Percentiles rank a stretch among this genome's conserved stretches.
These are phyloP conservation scores for Cicer yamashitae DNA, from an alignment of 306 rosid species.

Conservation along the genomic window DNA sequence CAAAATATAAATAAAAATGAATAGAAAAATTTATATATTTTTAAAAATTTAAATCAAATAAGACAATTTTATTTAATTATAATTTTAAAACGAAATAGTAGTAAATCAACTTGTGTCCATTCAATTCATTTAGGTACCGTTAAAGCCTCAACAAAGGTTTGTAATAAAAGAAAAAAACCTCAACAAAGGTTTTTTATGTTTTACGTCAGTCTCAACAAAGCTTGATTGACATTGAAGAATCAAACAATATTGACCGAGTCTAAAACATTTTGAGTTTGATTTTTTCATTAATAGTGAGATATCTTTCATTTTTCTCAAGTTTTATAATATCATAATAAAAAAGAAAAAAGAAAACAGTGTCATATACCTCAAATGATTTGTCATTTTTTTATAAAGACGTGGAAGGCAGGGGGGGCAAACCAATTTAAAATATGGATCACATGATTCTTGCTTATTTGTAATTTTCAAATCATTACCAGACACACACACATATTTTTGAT, in stretches of 20 bases:
- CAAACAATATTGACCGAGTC: neutral
- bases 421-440: slow-evolving; percentile 7
- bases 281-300: slow-evolving; percentile 2
- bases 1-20: too few relatives aligned
- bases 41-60: too few relatives aligned
- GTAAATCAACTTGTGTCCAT: too few relatives aligned
- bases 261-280: slow-evolving; percentile 5
- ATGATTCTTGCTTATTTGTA: neutral
- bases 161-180: too few relatives aligned
- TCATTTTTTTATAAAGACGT: neutral
- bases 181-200: too few relatives aligned
- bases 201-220: neutral
- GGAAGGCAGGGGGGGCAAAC: neutral
- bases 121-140: neutral
- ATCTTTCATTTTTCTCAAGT: neutral
- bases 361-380: neutral
- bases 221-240: neutral
- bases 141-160: neutral
- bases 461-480: neutral
- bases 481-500: too few relatives aligned
- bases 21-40: too few relatives aligned
- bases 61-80: too few relatives aligned
- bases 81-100: too few relatives aligned
- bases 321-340: neutral
- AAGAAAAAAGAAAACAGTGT: slow-evolving; percentile 9